phyloP scores from a whole-genome alignment of 208 protist genomes.

The Crithidia expoeki region DNA sequence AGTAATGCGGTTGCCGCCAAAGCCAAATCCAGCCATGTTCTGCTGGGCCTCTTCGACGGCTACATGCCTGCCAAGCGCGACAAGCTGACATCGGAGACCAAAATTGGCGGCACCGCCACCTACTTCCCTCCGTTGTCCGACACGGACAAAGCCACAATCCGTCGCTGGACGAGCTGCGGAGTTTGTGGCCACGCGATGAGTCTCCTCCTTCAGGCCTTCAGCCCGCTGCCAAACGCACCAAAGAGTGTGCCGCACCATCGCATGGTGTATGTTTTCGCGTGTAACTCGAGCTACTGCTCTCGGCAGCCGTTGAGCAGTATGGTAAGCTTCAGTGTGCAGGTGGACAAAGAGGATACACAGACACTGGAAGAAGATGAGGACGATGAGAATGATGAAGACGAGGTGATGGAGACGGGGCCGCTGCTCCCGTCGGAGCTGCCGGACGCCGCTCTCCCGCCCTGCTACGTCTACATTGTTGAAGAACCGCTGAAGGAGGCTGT shows the following conservation, averaged over 20 bases:
- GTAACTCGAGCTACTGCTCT: constrained; percentile 69
- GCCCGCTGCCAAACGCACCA: constrained; percentile 51
- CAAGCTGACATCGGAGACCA: constrained; percentile 71
- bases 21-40: constrained; percentile 14
- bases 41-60: constrained; percentile 80
- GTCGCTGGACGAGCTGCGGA: constrained; percentile 67
- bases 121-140: constrained; percentile 57
- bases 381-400: constrained; percentile 46
- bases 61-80: constrained; percentile 67
- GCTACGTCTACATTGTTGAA: constrained; percentile 64
- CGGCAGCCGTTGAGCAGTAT: constrained; percentile 76
- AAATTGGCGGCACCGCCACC: constrained; percentile 69
- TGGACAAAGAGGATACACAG: constrained; percentile 63
- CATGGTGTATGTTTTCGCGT: constrained; percentile 87
- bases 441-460: constrained; percentile 59
- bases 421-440: constrained; percentile 50
- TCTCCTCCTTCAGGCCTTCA: constrained; percentile 79
- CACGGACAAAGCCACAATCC: constrained; percentile 34
- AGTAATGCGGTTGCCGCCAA: neutral
- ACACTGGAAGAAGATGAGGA: constrained; percentile 45
- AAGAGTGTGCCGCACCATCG: constrained; percentile 46
- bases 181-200: constrained; percentile 75
- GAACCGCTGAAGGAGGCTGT: constrained; percentile 65
- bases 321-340: constrained; percentile 70
- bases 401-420: constrained; percentile 41